phyloP scores from a whole-genome alignment of 2,329 filamentous ascomycete genomes.

The Camillea tinctor region DNA sequence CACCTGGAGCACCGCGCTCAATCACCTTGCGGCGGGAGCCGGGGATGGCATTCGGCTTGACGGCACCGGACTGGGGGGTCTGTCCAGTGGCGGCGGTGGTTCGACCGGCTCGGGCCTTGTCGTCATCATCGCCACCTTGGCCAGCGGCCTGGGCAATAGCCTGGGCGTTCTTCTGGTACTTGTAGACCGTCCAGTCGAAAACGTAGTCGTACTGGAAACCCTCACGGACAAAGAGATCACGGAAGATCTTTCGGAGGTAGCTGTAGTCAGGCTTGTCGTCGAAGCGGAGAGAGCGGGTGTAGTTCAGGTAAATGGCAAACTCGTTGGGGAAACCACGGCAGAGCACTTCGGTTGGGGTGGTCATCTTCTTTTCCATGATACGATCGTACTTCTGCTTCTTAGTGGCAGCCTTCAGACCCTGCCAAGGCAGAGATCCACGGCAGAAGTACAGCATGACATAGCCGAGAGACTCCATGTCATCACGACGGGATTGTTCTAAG shows the following conservation, averaged over 20 bases:
- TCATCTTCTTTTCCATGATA: conserved; percentile 99
- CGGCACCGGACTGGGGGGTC: conserved; percentile 56
- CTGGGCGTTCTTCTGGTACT: conserved; percentile 99
- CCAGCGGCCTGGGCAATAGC: conserved; percentile 83
- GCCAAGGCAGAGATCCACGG: conserved; percentile 97
- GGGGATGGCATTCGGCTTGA: conserved; percentile 72
- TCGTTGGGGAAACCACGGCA: conserved; percentile 99
- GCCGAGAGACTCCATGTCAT: conserved; percentile 98
- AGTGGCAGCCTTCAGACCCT: conserved; percentile 95
- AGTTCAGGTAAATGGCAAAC: conserved; percentile 99
- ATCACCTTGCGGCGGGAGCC: conserved; percentile 83
- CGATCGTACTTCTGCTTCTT: conserved; percentile 99
- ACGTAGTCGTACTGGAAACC: conserved; percentile 99
- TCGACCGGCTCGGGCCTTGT: conserved; percentile 70
- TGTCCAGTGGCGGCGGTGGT: conserved; percentile 64
- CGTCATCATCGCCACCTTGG: conserved; percentile 69
- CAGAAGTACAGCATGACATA: conserved; percentile 99
- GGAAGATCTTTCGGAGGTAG: conserved; percentile 99
- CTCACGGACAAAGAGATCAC: conserved; percentile 96
- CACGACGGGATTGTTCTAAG: conserved; percentile 92
- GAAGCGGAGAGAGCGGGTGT: conserved; percentile 96
- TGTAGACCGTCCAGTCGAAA: conserved; percentile 99
- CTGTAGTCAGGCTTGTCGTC: conserved; percentile 99
- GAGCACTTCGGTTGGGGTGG: conserved; percentile 94
- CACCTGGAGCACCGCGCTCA: conserved; percentile 60